These are phyloP conservation scores for Clavispora carvajalis DNA, from an alignment of 805 yeast genomes.

Conservation along the genomic window DNA sequence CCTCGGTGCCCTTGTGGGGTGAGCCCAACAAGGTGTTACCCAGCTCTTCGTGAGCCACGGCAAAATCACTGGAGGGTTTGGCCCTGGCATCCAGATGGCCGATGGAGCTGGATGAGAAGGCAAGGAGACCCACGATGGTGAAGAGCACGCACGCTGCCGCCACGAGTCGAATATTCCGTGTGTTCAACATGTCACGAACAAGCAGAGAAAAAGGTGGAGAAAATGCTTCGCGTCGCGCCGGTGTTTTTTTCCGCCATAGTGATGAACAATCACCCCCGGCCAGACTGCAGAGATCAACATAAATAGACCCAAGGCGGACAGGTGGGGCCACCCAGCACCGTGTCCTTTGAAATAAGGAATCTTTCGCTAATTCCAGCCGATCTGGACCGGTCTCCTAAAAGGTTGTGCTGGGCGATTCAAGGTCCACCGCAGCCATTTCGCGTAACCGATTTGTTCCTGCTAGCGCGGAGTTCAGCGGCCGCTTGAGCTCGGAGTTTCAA, in stretches of 20 bases:
- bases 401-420: too few relatives aligned
- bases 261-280: too few relatives aligned
- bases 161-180: slow-evolving; percentile 48
- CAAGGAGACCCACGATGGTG: slow-evolving; percentile 45
- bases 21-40: slow-evolving; percentile 29
- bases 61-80: slow-evolving; percentile 11
- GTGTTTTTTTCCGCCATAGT: not conserved
- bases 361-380: too few relatives aligned
- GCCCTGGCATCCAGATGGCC: slow-evolving; percentile 27
- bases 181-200: slow-evolving; percentile 25
- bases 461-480: too few relatives aligned
- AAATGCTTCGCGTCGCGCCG: not conserved
- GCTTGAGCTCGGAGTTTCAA: too few relatives aligned
- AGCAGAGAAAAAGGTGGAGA: not conserved
- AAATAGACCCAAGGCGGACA: not conserved
- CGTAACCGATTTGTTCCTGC: too few relatives aligned
- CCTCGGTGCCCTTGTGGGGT: slow-evolving; percentile 30
- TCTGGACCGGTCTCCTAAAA: too few relatives aligned
- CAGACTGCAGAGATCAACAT: too few relatives aligned
- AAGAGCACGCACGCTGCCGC: slow-evolving; percentile 48
- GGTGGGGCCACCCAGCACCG: too few relatives aligned
- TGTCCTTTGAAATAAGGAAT: too few relatives aligned
- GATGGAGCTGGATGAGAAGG: slow-evolving; percentile 38
- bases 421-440: too few relatives aligned
- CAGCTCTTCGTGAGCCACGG: slow-evolving; percentile 12